phyloP scores from a whole-genome alignment of 1,284 basidiomycete species.

The Puccinia polysora region DNA sequence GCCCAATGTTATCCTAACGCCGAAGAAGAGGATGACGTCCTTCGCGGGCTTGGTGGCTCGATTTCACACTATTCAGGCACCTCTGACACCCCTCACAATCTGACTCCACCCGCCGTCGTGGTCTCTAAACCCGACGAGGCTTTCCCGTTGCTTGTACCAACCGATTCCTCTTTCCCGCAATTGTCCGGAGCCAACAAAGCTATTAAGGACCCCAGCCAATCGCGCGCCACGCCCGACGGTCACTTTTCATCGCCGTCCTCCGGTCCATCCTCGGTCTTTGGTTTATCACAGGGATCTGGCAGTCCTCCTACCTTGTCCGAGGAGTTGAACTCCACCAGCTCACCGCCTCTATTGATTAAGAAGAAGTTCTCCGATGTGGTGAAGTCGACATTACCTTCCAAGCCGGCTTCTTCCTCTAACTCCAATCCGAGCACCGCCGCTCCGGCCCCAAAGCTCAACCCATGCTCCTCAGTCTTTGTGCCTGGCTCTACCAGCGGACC shows the following conservation, averaged over 20 bases:
- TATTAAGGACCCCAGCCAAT: not conserved
- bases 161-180: not conserved
- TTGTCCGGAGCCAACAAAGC: not conserved
- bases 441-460: conserved; percentile 25
- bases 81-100: not conserved
- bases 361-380: conserved; percentile 40
- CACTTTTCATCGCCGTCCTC: not conserved
- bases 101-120: conserved; percentile 32
- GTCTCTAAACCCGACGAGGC: conserved; percentile 36
- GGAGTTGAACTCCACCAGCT: not conserved
- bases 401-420: not conserved
- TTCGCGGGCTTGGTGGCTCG: conserved; percentile 4
- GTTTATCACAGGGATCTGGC: conserved; percentile 1
- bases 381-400: not conserved
- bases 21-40: conserved; percentile 35
- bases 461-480: conserved; percentile 34
- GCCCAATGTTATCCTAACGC: conserved; percentile 33
- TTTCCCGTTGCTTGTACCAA: conserved; percentile 10
- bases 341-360: not conserved
- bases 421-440: conserved; percentile 2
- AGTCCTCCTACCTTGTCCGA: not conserved
- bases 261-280: not conserved
- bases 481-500: conserved; percentile 9
- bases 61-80: not conserved
- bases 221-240: not conserved